A percentile compares a stretch with the other conserved stretches of the same genome.
These are phyloP conservation scores for Asterionellopsis glacialis DNA, from an alignment of 108 stramenopile genomes.

Conservation along the genomic window DNA sequence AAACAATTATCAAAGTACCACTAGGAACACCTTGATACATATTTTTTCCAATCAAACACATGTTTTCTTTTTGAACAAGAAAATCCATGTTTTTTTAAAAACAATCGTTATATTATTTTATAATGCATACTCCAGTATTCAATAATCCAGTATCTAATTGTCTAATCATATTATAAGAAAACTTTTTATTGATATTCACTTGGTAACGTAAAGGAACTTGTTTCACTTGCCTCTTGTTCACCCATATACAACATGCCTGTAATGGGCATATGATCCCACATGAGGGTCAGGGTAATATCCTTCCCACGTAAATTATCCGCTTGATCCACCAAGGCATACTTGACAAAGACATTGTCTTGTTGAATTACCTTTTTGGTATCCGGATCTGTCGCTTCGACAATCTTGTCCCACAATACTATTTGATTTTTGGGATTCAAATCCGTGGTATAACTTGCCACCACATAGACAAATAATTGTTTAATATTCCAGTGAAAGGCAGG, in stretches of 20 bases:
- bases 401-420: conserved; percentile 95
- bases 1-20: too few relatives aligned
- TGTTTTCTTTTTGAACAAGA: too few relatives aligned
- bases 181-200: conserved; percentile 57
- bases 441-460: conserved; percentile 88
- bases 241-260: conserved; percentile 84
- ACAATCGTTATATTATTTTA: too few relatives aligned
- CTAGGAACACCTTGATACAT: too few relatives aligned
- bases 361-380: conserved; percentile 60
- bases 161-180: not conserved
- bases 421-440: conserved; percentile 79
- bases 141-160: too few relatives aligned
- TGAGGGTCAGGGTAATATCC: conserved; percentile 79
- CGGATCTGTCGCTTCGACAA: conserved; percentile 66
- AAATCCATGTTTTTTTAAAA: too few relatives aligned
- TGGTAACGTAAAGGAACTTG: conserved; percentile 66
- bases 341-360: conserved; percentile 85
- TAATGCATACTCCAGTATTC: too few relatives aligned
- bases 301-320: conserved; percentile 86
- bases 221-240: conserved; percentile 47
- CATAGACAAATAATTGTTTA: conserved; percentile 93
- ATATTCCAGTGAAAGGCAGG: conserved; percentile 99
- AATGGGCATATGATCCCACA: conserved; percentile 99
- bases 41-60: too few relatives aligned
- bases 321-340: conserved; percentile 96